These are phyloP conservation scores for Pythium rishiriense DNA, from an alignment of 352 stramenopile species.

Conservation along the genomic window DNA sequence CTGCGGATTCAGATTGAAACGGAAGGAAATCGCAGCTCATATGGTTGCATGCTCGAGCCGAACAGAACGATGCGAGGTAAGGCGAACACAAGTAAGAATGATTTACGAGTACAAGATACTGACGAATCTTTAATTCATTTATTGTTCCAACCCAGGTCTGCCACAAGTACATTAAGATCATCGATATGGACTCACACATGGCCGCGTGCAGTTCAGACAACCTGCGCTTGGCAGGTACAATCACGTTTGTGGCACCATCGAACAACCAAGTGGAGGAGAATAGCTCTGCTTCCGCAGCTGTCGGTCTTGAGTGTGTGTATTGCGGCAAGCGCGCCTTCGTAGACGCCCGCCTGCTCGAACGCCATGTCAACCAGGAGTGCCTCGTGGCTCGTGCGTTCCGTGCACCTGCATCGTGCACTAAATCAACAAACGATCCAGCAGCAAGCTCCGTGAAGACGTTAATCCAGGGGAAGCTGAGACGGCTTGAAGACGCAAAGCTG, in stretches of 20 bases:
- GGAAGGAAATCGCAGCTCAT: conserved; percentile 40
- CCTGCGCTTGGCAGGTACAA: not conserved
- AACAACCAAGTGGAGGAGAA: conserved; percentile 12
- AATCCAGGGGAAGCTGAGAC: conserved; percentile 23
- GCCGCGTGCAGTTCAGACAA: conserved; percentile 17
- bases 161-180: conserved; percentile 48
- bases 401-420: not conserved
- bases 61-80: conserved; percentile 57
- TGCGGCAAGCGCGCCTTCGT: conserved; percentile 38
- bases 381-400: conserved; percentile 42
- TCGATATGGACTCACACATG: conserved; percentile 32
- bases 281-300: not conserved
- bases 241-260: not conserved
- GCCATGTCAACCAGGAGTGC: conserved; percentile 40
- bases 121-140: not conserved
- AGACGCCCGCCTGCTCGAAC: conserved; percentile 27
- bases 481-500: conserved; percentile 4
- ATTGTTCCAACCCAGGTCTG: conserved; percentile 31
- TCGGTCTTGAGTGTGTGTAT: conserved; percentile 43
- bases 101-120: not conserved
- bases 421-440: not conserved
- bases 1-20: conserved; percentile 55
- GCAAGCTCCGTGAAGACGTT: conserved; percentile 7
- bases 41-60: conserved; percentile 45
- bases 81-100: not conserved